These are phyloP conservation scores for Apiospora kogelbergensis DNA, from an alignment of 2,329 filamentous ascomycete species.

Conservation along the genomic window DNA sequence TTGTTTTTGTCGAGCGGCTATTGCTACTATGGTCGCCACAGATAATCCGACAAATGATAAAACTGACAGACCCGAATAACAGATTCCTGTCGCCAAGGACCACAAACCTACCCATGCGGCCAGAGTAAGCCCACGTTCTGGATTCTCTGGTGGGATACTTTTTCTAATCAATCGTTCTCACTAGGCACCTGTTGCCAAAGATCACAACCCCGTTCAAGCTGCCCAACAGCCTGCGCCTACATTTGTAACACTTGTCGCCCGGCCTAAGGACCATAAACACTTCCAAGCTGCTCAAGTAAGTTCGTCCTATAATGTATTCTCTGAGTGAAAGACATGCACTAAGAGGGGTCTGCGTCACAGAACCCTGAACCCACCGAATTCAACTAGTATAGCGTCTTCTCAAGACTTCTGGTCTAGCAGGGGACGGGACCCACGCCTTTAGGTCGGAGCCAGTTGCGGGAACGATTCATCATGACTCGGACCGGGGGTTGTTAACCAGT, in stretches of 20 bases:
- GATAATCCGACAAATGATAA: neutral
- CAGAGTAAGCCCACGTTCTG: neutral
- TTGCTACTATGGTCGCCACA: neutral
- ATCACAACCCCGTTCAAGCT: neutral
- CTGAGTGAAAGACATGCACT: neutral
- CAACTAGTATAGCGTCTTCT: neutral
- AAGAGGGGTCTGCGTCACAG: neutral
- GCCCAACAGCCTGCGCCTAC: neutral
- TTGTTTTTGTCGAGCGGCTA: no score
- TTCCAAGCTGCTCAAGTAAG: neutral
- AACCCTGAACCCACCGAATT: neutral
- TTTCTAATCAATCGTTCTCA: neutral
- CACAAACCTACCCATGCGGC: neutral
- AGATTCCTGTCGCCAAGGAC: neutral
- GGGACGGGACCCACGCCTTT: no score
- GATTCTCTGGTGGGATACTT: rapidly evolving
- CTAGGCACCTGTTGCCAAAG: neutral
- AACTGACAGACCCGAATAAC: neutral
- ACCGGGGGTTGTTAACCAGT: no score
- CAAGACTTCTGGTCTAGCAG: neutral
- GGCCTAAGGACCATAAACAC: neutral
- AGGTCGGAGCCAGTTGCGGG: no score
- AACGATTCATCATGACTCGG: no score
- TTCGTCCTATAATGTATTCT: neutral
- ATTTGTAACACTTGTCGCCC: neutral